Percentiles rank a stretch among this genome's conserved stretches.
These are phyloP conservation scores for Fusarium redolens DNA, from an alignment of 2,329 filamentous ascomycete species.

Conservation along the genomic window DNA sequence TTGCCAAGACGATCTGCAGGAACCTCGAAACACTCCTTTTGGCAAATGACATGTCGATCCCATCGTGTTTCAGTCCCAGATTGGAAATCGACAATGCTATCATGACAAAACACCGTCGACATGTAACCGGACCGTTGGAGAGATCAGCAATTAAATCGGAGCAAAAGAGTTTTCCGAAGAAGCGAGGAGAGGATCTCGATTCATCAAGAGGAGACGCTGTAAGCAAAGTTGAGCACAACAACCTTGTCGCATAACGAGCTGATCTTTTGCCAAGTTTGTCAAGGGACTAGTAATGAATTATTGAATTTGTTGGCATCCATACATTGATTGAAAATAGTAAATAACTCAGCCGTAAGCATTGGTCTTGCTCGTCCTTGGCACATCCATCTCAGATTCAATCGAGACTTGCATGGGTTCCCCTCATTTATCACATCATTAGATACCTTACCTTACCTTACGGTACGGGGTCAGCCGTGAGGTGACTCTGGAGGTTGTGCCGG, in stretches of 20 bases:
- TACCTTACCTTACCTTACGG: neutral
- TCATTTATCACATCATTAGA: constrained; percentile 19
- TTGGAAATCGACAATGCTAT: neutral
- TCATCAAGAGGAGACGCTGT: neutral
- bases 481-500: neutral
- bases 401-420: constrained; percentile 29
- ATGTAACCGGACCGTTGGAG: constrained; percentile 6
- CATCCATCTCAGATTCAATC: constrained; percentile 5
- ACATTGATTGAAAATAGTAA: constrained; percentile 8
- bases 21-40: constrained; percentile 15
- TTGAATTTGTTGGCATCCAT: constrained; percentile 22
- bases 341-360: constrained; percentile 17
- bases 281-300: constrained; percentile 17
- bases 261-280: constrained; percentile 14
- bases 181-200: constrained; percentile 9
- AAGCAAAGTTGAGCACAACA: constrained; percentile 10
- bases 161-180: neutral
- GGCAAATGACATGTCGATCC: constrained; percentile 14
- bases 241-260: constrained; percentile 12
- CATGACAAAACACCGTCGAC: neutral
- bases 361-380: constrained; percentile 21
- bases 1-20: constrained; percentile 39
- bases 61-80: neutral
- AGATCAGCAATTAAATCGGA: neutral
- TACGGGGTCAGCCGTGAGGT: constrained; percentile 10